A percentile compares a stretch with the other conserved stretches of the same genome.
phyloP scores from a whole-genome alignment of 1,284 basidiomycete genomes.

The Ceratobasidium sp. region DNA sequence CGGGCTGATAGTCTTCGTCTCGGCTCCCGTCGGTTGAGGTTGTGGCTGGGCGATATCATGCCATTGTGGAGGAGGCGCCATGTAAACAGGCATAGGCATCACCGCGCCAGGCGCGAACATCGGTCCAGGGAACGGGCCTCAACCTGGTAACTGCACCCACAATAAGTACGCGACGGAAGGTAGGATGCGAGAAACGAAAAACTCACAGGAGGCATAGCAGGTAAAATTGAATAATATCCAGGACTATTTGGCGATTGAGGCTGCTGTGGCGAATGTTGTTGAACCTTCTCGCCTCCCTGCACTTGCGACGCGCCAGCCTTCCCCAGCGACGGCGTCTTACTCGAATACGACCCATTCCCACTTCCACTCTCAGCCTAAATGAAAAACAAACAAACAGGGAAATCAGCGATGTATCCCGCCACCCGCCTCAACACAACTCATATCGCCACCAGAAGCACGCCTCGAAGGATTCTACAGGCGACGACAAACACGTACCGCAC shows the following conservation, averaged over 20 bases:
- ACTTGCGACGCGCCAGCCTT: too few species aligned
- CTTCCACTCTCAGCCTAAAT: not conserved
- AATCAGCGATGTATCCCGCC: slow-evolving; percentile 7
- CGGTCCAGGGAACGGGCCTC: slow-evolving; percentile 19
- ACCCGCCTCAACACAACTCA: slow-evolving; percentile 34
- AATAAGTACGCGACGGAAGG: not conserved
- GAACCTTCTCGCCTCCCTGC: too few species aligned
- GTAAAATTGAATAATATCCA: slow-evolving; percentile 27
- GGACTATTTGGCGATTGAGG: too few species aligned
- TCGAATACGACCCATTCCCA: too few species aligned
- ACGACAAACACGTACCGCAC: slow-evolving; percentile 9
- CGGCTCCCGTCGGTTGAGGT: too few species aligned
- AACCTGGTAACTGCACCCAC: slow-evolving; percentile 15
- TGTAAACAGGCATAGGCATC: not conserved
- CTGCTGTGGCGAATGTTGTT: not conserved
- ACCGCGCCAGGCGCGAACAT: slow-evolving; percentile 1
- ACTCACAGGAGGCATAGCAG: slow-evolving; percentile 23
- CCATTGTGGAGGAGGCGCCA: not conserved
- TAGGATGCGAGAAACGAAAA: too few species aligned
- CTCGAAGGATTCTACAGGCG: not conserved
- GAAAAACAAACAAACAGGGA: not conserved
- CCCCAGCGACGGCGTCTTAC: not conserved
- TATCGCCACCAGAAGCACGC: slow-evolving; percentile 1
- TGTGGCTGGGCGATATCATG: too few species aligned
- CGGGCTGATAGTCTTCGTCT: too few species aligned